Evolutionary conservation across 202 grass and related monocot species (phyloP).

Genomic region (Schoenoplectus tabernaemontani): DNA sequence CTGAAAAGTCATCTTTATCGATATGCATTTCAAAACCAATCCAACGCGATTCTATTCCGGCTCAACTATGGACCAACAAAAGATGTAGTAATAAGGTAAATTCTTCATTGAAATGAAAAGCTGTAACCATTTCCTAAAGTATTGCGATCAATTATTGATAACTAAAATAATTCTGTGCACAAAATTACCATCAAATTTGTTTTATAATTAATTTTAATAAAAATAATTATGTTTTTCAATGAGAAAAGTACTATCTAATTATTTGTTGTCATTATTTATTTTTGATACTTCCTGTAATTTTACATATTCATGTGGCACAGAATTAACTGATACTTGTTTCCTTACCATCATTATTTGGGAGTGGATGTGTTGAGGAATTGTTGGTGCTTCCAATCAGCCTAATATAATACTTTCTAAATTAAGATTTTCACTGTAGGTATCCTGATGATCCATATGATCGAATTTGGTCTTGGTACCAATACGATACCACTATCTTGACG

Average conservation of each 20-base stretch:
- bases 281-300: not conserved
- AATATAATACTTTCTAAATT: not conserved
- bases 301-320: not conserved
- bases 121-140: not conserved
- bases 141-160: not conserved
- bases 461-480: not conserved
- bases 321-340: not conserved
- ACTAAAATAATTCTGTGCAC: not conserved
- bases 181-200: not conserved
- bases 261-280: not conserved
- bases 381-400: not conserved
- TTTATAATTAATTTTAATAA: not conserved
- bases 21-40: not conserved
- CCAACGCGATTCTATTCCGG: slow-evolving; percentile 6
- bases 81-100: not conserved
- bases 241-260: not conserved
- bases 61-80: slow-evolving; percentile 21
- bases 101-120: not conserved
- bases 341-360: not conserved
- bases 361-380: not conserved
- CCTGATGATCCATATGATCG: not conserved
- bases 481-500: not conserved
- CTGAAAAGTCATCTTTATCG: not conserved
- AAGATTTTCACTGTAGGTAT: not conserved
- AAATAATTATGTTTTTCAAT: not conserved